Evolutionary conservation across 2,329 filamentous ascomycete species (phyloP), one percentile per base, ranked within the genome.

Genomic region (Leptoxyphium fumago): DNA sequence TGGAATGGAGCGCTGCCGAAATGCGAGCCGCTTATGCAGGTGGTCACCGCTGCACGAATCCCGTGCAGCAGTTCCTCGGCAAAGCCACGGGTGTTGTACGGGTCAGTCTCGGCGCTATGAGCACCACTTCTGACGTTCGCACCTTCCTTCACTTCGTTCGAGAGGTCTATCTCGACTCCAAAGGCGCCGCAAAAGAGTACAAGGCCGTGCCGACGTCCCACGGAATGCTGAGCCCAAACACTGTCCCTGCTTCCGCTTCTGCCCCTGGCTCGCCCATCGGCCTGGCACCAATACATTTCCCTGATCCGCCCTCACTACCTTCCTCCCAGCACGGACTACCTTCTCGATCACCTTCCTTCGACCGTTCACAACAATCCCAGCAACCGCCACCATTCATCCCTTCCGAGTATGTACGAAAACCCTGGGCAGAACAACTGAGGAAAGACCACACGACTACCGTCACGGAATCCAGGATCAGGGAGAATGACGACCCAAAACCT

Each of bases 81-180:
- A 65, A 71, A 39, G 69, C 75, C 1, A 77, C 75, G 21, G 77
- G 77, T 0, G 74, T 80, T 38, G 73, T 79, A 6, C 66, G 78
- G 15, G 72, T 71, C 5, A 78, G 74, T 46, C 61, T 81, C 2
- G 77, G 78, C 0, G 75, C 76, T 10, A 77, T 77, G 73, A 78
- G 71, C 48, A 78, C 72, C 2, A 56, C 66, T 15, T 58, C 63
- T 2, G 77, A 80, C 48, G 66, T 79, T 11, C 66, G 79, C 32
- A 68, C 64, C 5, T 83, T 96, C 43, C 50, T 91, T 10, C 41
- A 49, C 10, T 63, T 63, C 48, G 40, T 63, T 14, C 47, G 58
- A 28, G 54, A 58, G 8, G 50, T 51, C 1, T 63, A 62, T 44
- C 46, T 57, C n/a, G 46, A 56, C 34, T 13, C 38, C 38, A 40